Evolutionary conservation across 108 stramenopile species (phyloP).

Genomic region (Tribonema minus): DNA sequence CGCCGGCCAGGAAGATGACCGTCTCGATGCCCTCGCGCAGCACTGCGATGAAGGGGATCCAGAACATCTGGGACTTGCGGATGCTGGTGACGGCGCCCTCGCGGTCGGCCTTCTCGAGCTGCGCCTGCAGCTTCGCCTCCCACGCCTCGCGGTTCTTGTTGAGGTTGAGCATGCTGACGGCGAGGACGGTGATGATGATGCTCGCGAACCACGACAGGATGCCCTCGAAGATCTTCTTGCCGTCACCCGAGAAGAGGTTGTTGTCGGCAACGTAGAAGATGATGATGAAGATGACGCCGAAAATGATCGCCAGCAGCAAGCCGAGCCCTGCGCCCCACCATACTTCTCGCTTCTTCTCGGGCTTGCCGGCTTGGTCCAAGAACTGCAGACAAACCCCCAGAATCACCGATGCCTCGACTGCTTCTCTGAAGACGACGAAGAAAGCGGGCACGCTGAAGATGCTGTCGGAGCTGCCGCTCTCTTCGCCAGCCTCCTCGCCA

Average conservation of each 20-base stretch:
- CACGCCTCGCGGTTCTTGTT: conserved; percentile 15
- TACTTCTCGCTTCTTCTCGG: conserved; percentile 14
- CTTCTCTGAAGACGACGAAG: conserved; percentile 29
- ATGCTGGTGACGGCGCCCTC: conserved; percentile 1
- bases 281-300: conserved; percentile 32
- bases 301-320: neutral
- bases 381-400: conserved; percentile 22
- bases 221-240: conserved; percentile 27
- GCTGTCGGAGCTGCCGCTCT: no score
- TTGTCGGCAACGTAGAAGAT: conserved; percentile 27
- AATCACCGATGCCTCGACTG: conserved; percentile 32
- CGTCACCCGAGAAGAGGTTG: conserved; percentile 10
- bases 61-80: conserved; percentile 15
- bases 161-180: conserved; percentile 37
- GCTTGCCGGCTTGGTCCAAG: conserved; percentile 20
- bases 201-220: conserved; percentile 11
- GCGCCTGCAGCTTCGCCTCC: conserved; percentile 26
- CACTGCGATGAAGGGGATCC: conserved; percentile 28
- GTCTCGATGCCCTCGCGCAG: conserved; percentile 40
- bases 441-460: conserved; percentile 40
- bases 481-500: no score
- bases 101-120: conserved; percentile 18
- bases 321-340: conserved; percentile 25
- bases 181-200: conserved; percentile 36
- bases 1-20: conserved; percentile 39